Conservation (phyloP, 2,329 filamentous ascomycete genomes). For the Thielaviopsis punctulata region DNA sequence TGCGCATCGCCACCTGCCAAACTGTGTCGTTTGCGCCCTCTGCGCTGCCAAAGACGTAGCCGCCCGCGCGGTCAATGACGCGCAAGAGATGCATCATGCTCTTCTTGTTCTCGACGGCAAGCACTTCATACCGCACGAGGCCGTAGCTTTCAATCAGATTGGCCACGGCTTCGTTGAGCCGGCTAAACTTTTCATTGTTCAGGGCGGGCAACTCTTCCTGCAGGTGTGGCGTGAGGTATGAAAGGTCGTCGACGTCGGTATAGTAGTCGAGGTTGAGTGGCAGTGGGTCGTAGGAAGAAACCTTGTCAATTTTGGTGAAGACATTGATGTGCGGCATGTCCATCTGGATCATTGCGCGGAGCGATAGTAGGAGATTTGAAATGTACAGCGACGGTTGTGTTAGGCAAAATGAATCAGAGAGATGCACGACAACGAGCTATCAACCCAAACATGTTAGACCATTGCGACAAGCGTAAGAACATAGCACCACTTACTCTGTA, state of each 20-base stretch:
- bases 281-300: conserved; percentile 65
- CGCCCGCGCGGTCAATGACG: conserved; percentile 79
- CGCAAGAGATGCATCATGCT: conserved; percentile 87
- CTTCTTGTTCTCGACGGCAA: conserved; percentile 91
- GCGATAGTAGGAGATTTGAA: conserved; percentile 77
- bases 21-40: conserved; percentile 89
- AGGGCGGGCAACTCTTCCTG: conserved; percentile 58
- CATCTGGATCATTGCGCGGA: conserved; percentile 96
- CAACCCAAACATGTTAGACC: conserved; percentile 3
- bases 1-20: conserved; percentile 91
- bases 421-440: conserved; percentile 80
- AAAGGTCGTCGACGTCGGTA: conserved; percentile 88
- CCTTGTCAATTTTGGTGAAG: conserved; percentile 92
- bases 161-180: conserved; percentile 73
- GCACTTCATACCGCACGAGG: conserved; percentile 77
- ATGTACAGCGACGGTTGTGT: conserved; percentile 90
- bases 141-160: conserved; percentile 79
- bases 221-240: conserved; percentile 65
- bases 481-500: conserved; percentile 52
- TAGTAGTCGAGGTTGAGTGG: conserved; percentile 96
- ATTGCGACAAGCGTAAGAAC: conserved; percentile 16
- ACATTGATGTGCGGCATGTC: conserved; percentile 93
- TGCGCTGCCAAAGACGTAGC: conserved; percentile 79
- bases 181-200: conserved; percentile 59
- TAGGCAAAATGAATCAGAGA: conserved; percentile 86